Evolutionary conservation across 352 stramenopile species (phyloP).

Genomic region (Plasmopara viticola): DNA sequence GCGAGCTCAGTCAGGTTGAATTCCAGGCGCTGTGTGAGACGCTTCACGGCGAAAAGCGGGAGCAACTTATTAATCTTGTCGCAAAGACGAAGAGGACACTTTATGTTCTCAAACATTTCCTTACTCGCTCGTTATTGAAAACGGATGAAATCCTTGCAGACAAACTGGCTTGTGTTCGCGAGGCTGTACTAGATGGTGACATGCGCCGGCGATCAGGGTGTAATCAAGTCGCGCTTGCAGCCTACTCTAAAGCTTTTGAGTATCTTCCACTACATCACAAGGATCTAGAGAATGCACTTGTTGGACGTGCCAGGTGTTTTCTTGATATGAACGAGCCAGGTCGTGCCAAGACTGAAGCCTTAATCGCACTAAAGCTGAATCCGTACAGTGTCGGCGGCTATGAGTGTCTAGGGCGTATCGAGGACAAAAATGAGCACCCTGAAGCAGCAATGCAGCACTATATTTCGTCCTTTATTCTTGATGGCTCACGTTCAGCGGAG

Average conservation of each 20-base stretch:
- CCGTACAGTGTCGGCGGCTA: conserved; percentile 67
- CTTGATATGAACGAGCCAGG: conserved; percentile 41
- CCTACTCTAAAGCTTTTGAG: conserved; percentile 54
- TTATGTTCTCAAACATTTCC: conserved; percentile 64
- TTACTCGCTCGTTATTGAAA: conserved; percentile 42
- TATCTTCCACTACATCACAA: conserved; percentile 64
- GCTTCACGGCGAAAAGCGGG: conserved; percentile 27
- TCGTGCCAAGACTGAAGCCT: conserved; percentile 34
- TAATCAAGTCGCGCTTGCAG: conserved; percentile 46
- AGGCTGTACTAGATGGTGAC: conserved; percentile 53
- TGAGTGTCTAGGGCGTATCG: conserved; percentile 54
- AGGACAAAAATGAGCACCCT: conserved; percentile 42
- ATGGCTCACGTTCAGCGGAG: conserved; percentile 65
- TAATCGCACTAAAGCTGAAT: conserved; percentile 51
- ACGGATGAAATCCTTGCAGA: conserved; percentile 45
- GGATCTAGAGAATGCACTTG: conserved; percentile 45
- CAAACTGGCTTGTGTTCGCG: conserved; percentile 41
- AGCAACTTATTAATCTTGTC: conserved; percentile 26
- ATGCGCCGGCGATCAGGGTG: conserved; percentile 41
- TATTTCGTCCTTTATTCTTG: conserved; percentile 76
- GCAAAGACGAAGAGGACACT: conserved; percentile 36
- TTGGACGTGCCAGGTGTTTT: conserved; percentile 57
- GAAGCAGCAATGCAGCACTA: conserved; percentile 79
- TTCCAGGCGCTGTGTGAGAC: conserved; percentile 76
- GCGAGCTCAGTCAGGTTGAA: conserved; percentile 53